A percentile compares a stretch with the other conserved stretches of the same genome.
phyloP scores from a whole-genome alignment of 495 filamentous ascomycete species.

The Hypoxylon lienhwacheense region DNA sequence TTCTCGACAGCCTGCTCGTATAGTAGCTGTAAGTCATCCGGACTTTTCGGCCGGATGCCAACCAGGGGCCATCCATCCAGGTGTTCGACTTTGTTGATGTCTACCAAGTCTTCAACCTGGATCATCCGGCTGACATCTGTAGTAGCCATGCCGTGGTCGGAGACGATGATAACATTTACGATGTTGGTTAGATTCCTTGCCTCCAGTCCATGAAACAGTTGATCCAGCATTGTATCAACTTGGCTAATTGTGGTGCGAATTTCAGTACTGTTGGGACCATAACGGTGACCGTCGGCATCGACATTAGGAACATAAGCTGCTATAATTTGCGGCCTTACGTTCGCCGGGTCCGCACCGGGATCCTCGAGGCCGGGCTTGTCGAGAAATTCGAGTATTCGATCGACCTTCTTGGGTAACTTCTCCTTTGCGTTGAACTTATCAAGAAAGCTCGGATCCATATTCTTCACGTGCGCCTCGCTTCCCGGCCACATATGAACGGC shows the following conservation, averaged over 20 bases:
- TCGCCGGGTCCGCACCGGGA: conserved; percentile 31
- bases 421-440: conserved; percentile 85
- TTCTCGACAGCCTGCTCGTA: conserved; percentile 55
- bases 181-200: conserved; percentile 81
- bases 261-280: conserved; percentile 92
- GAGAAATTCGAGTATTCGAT: conserved; percentile 74
- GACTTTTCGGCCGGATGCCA: conserved; percentile 75
- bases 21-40: conserved; percentile 59
- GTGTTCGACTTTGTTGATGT: conserved; percentile 71
- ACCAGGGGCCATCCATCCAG: conserved; percentile 94
- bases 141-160: conserved; percentile 97
- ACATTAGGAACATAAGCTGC: conserved; percentile 93
- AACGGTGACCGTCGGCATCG: conserved; percentile 80
- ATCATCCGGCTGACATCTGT: conserved; percentile 80
- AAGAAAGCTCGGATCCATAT: conserved; percentile 69
- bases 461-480: conserved; percentile 76
- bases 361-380: conserved; percentile 74
- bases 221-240: conserved; percentile 78
- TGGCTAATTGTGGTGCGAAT: conserved; percentile 70
- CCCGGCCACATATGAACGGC: conserved; percentile 99
- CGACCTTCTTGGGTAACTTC: conserved; percentile 68
- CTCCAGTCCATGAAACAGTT: conserved; percentile 74
- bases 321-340: conserved; percentile 79
- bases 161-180: conserved; percentile 96
- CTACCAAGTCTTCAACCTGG: conserved; percentile 89